phyloP scores from a whole-genome alignment of 192 early-diverging fungal genomes.

The Entophlyctis luteolus region DNA sequence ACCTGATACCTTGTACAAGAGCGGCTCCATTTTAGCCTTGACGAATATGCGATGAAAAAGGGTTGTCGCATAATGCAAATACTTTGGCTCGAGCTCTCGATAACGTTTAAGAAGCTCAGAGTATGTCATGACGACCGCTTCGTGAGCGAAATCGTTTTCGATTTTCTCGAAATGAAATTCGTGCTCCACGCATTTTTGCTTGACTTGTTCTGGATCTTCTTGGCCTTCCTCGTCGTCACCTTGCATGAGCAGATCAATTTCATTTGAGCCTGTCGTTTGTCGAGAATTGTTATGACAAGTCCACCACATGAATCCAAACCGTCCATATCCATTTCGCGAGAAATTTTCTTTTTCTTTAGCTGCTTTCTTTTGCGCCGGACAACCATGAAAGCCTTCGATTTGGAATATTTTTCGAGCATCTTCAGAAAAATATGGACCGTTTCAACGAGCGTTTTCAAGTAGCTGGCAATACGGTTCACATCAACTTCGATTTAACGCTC shows the following conservation, averaged over 20 bases:
- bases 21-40: conserved; percentile 44
- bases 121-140: conserved; percentile 52
- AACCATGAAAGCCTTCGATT: conserved; percentile 48
- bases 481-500: neutral
- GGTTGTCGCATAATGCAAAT: conserved; percentile 51
- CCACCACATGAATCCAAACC: too few relatives aligned
- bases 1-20: conserved; percentile 63
- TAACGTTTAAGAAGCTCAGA: conserved; percentile 55
- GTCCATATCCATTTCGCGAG: too few relatives aligned
- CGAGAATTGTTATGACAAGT: too few relatives aligned
- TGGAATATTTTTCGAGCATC: conserved; percentile 58
- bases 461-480: conserved; percentile 32
- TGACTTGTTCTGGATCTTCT: conserved; percentile 29
- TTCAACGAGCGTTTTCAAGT: conserved; percentile 52
- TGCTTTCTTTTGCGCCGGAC: conserved; percentile 21
- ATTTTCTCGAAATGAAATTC: conserved; percentile 50
- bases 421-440: conserved; percentile 60
- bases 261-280: too few relatives aligned
- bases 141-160: conserved; percentile 49
- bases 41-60: conserved; percentile 70
- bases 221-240: neutral
- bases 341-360: neutral
- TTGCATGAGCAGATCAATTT: too few relatives aligned
- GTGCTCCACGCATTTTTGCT: conserved; percentile 41
- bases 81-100: conserved; percentile 41